phyloP scores from a whole-genome alignment of 768 basidiomycete genomes.

The Tulasnella sp. region DNA sequence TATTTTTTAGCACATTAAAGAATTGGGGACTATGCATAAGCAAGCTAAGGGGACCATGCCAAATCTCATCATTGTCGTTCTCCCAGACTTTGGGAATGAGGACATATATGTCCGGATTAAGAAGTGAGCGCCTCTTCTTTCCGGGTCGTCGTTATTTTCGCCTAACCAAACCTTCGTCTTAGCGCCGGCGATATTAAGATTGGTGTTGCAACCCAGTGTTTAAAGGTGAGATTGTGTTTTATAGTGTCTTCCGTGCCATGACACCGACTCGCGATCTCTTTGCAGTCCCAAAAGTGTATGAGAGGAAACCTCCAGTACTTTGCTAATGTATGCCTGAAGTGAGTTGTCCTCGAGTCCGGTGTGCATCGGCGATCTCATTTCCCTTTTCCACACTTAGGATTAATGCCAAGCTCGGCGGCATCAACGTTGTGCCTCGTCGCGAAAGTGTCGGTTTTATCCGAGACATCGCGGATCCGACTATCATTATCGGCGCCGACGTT shows the following conservation, averaged over 20 bases:
- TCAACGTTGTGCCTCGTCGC: slow-evolving; percentile 67
- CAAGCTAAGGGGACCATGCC: slow-evolving; percentile 35
- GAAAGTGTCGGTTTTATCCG: slow-evolving; percentile 51
- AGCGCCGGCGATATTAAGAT: slow-evolving; percentile 67
- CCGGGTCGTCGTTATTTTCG: neutral
- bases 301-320: slow-evolving; percentile 59
- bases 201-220: slow-evolving; percentile 70
- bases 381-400: slow-evolving; percentile 27
- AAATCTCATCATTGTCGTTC: slow-evolving; percentile 49
- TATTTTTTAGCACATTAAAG: slow-evolving; percentile 33
- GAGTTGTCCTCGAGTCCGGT: slow-evolving; percentile 18
- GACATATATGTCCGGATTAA: slow-evolving; percentile 71
- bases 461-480: slow-evolving; percentile 61
- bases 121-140: slow-evolving; percentile 39
- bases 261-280: neutral
- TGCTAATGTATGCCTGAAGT: slow-evolving; percentile 71
- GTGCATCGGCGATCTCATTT: neutral
- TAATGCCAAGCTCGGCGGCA: slow-evolving; percentile 76
- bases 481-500: slow-evolving; percentile 48
- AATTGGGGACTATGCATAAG: slow-evolving; percentile 37
- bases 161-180: neutral
- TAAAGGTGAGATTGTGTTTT: slow-evolving; percentile 32
- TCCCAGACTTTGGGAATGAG: slow-evolving; percentile 56
- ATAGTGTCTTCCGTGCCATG: neutral
- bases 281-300: neutral